Percentiles rank a stretch among this genome's conserved stretches.
phyloP scores from a whole-genome alignment of 805 yeast species.

The Osmozyma mogii region DNA sequence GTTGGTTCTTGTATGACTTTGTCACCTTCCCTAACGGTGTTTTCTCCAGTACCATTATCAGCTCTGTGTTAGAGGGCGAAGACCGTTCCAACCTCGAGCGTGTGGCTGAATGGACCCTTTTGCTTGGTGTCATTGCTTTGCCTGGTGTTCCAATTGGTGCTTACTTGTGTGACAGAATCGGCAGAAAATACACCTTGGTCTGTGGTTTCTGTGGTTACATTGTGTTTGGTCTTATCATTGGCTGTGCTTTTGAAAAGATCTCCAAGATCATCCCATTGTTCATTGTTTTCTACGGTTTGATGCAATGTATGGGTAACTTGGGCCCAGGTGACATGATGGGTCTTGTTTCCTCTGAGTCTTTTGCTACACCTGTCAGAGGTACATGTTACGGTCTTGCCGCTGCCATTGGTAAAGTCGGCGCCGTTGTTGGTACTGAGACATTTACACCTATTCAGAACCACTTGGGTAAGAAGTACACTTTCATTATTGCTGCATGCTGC shows the following conservation, averaged over 20 bases:
- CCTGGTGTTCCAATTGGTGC: conserved; percentile 76
- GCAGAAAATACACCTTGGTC: conserved; percentile 66
- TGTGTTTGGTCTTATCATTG: conserved; percentile 64
- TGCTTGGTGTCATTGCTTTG: conserved; percentile 55
- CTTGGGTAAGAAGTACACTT: conserved; percentile 67
- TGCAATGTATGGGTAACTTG: conserved; percentile 62
- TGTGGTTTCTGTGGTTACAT: conserved; percentile 65
- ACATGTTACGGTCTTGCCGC: conserved; percentile 70
- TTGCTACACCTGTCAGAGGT: conserved; percentile 73
- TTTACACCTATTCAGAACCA: conserved; percentile 61
- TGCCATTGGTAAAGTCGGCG: conserved; percentile 78
- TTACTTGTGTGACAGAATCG: conserved; percentile 50
- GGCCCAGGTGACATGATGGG: conserved; percentile 81
- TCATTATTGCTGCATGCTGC: conserved; percentile 68
- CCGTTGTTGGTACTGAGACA: conserved; percentile 71
- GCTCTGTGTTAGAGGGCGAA: conserved; percentile 34
- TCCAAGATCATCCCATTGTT: conserved; percentile 53
- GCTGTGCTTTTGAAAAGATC: conserved; percentile 52
- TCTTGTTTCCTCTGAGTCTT: conserved; percentile 53
- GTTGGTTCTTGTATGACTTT: conserved; percentile 78
- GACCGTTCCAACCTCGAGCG: conserved; percentile 37
- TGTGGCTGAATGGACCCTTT: conserved; percentile 67
- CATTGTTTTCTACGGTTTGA: conserved; percentile 64
- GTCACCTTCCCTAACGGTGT: conserved; percentile 76
- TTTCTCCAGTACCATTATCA: conserved; percentile 54